Evolutionary conservation across 1,139 yeast species (phyloP).

Genomic region (Geotrichum bryndzae): DNA sequence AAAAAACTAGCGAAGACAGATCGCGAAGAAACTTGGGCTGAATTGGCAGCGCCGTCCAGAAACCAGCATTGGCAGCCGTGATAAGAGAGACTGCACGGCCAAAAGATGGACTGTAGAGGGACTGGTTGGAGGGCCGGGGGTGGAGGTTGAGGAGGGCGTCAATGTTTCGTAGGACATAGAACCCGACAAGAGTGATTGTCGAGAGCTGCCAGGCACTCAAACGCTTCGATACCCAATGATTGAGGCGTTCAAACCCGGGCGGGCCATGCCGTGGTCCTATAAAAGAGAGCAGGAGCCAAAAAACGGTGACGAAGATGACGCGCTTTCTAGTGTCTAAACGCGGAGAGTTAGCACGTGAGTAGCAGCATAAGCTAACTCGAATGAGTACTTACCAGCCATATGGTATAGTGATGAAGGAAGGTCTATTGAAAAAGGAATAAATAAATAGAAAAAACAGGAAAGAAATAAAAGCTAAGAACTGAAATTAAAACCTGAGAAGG

Average conservation of each 20-base stretch:
- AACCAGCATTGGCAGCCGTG: conserved; percentile 22
- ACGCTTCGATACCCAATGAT: conserved; percentile 16
- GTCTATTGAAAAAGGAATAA: background rate
- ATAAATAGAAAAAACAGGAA: too few species aligned
- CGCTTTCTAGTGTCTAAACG: conserved; percentile 16
- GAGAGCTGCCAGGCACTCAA: conserved; percentile 22
- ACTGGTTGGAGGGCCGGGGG: conserved; percentile 19
- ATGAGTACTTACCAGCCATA: background rate
- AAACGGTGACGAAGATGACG: conserved; percentile 17
- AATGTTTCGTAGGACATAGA: conserved; percentile 20
- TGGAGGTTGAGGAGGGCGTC: conserved; percentile 20
- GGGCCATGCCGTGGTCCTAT: conserved; percentile 22
- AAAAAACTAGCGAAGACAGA: conserved; percentile 18
- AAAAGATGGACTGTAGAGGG: conserved; percentile 18
- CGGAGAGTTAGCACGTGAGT: background rate
- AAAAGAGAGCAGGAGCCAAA: conserved; percentile 19
- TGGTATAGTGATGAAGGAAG: background rate
- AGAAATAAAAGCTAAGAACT: background rate
- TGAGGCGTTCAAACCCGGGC: conserved; percentile 17
- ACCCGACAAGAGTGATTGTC: conserved; percentile 19
- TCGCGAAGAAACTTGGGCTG: conserved; percentile 18
- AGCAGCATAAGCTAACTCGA: background rate
- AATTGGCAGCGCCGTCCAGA: conserved; percentile 22
- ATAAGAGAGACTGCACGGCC: conserved; percentile 19
- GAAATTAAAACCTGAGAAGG: background rate